Base-by-base conservation (phyloP, 1,284 basidiomycete species). In the Meripilus lineatus region DNA sequence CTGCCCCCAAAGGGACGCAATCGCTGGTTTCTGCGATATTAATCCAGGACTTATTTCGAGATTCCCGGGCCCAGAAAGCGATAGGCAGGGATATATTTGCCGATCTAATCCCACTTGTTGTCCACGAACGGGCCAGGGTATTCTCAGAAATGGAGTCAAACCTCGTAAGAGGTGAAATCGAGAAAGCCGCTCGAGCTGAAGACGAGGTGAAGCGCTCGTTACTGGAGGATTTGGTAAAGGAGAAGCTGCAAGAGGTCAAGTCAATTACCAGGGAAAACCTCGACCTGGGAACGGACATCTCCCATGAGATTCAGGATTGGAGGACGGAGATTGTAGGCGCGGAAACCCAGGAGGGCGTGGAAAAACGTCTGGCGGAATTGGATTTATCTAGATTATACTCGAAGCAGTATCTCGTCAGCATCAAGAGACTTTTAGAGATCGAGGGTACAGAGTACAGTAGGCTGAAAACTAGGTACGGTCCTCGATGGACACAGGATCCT, bases 131-230 rank as follows among this genome's bases (percentile, higher is more conserved):
- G 52, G 94, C 96, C 5, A 91, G 86, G 46, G 83, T 99, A 13
- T 99, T 99, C 66, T 95, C 92, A 1, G 95, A 99, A 64, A 95
- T 99, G 69, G 98, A 99, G 68, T 96, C 95, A 13, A 98, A 99
- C 66, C 72, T 99, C 20, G 91, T 93, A 1, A 77, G 96, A 30
- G 81, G 74, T 2, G 94, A 98, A 62, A 85, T 89, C 1, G 94
- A 98, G 71, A 79, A 84, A 37, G 83, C 83, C 1, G 93, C 97
- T 50, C 65, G 81, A 11, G 85, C 87, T 0, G 92, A 97, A 56
- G 84, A 74, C 1, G 91, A 96, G 62, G 77, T 82, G 26, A 72
- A 81, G 49, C 88, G 89, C 36, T 81, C 83, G 13, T 66, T 99
- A 26, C 93, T 96, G 36, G 82, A 84, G 30, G 69, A 96, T 48